These are phyloP conservation scores for Schizonepeta tenuifolia DNA, from an alignment of 257 asterid genomes.

Conservation along the genomic window DNA sequence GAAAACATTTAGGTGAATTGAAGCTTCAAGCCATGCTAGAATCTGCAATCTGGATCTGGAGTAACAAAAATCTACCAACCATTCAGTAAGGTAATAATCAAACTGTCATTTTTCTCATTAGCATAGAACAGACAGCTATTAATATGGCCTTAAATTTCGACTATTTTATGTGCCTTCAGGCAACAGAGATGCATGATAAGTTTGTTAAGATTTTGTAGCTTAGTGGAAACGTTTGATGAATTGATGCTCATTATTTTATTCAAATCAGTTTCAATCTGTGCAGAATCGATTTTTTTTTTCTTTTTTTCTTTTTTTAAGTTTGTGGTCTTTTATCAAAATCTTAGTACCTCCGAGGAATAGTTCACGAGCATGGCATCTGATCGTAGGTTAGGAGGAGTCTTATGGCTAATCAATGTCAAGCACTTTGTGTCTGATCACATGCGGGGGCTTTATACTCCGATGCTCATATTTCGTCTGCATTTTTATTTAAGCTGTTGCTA, in stretches of 20 bases:
- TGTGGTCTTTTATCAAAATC: not conserved
- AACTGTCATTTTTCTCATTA: conserved; percentile 24
- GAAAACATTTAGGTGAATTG: conserved; percentile 60
- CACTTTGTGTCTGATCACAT: conserved; percentile 7
- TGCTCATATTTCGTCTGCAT: not conserved
- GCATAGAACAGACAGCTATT: conserved; percentile 1
- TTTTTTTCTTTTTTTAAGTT: too few relatives aligned
- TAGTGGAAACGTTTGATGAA: not conserved
- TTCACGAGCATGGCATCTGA: not conserved
- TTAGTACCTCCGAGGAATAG: not conserved
- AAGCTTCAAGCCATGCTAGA: conserved; percentile 26
- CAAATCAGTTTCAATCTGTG: not conserved
- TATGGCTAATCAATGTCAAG: not conserved
- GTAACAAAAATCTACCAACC: conserved; percentile 21
- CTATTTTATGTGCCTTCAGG: conserved; percentile 23
- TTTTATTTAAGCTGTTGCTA: not conserved
- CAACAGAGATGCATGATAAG: conserved; percentile 18
- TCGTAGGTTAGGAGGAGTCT: not conserved
- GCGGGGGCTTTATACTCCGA: not conserved
- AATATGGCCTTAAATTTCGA: not conserved
- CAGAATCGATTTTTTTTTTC: not conserved
- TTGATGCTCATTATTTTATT: conserved; percentile 16
- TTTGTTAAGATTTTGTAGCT: conserved; percentile 15
- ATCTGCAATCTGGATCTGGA: conserved; percentile 26
- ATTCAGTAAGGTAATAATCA: conserved; percentile 25